These are phyloP conservation scores for Stenogyne calaminthoides DNA, from an alignment of 305 asterid genomes.

Conservation along the genomic window DNA sequence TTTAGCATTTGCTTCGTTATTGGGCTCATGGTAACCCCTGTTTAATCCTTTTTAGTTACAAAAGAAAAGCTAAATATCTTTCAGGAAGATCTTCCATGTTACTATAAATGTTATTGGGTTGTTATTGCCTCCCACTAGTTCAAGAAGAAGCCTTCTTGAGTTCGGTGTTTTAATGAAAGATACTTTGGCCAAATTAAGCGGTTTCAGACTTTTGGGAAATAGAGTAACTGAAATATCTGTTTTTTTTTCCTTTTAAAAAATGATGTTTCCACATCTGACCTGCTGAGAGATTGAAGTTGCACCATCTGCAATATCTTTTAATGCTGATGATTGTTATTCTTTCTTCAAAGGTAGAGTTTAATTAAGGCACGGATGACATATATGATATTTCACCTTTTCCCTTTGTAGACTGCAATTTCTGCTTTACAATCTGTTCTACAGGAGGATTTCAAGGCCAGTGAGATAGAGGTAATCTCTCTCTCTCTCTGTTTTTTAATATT, in stretches of 20 bases:
- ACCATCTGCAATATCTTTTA: neutral
- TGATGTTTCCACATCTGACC: neutral
- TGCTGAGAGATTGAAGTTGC: neutral
- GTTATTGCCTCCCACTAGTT: neutral
- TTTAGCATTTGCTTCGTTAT: neutral
- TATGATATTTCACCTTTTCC: conserved; percentile 29
- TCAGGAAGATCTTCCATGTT: neutral
- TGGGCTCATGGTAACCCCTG: neutral
- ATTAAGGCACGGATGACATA: neutral
- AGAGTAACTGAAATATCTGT: neutral
- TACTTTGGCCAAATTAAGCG: neutral
- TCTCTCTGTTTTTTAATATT: neutral
- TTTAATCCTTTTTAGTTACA: neutral
- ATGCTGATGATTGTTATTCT: neutral
- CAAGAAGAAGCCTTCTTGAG: neutral
- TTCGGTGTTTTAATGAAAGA: neutral
- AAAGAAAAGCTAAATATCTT: neutral
- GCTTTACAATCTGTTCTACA: conserved; percentile 98
- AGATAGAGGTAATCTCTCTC: conserved; percentile 77
- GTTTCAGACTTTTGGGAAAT: neutral
- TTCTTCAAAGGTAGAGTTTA: neutral
- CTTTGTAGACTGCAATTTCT: conserved; percentile 79
- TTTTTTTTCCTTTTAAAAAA: neutral
- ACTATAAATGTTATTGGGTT: neutral
- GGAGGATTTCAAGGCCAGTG: conserved; percentile 98